Conservation (phyloP, 805 yeast genomes). For the Saccharomyces cerevisiae region DNA sequence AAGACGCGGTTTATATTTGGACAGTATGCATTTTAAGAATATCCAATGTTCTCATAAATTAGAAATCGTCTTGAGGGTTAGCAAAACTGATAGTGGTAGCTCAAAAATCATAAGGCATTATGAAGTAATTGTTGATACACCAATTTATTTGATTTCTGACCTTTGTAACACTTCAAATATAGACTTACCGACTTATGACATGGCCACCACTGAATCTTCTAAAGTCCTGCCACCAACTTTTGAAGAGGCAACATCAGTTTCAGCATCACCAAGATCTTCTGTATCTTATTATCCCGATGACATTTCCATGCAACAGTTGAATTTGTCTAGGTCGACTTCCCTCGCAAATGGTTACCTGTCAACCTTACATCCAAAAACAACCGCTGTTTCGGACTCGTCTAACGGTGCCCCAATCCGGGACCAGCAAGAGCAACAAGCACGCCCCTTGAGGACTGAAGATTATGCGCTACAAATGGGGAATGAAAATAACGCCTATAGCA, state of each 20-base stretch:
- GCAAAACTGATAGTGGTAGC: conserved; percentile 43
- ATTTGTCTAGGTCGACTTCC: conserved; percentile 10
- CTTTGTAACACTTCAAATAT: conserved; percentile 33
- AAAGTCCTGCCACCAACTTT: conserved; percentile 44
- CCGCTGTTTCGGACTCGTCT: not conserved
- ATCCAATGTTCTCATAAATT: conserved; percentile 58
- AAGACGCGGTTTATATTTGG: conserved; percentile 45
- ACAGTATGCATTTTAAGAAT: conserved; percentile 50
- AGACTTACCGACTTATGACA: conserved; percentile 33
- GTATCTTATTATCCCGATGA: conserved; percentile 15
- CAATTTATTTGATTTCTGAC: conserved; percentile 47
- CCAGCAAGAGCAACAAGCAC: not conserved
- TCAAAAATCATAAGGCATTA: conserved; percentile 54
- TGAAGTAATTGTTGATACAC: conserved; percentile 75
- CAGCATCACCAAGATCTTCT: conserved; percentile 38
- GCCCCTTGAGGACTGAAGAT: not conserved
- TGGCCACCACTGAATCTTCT: conserved; percentile 22
- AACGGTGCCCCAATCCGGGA: not conserved
- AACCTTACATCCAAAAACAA: not conserved
- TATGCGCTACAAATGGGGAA: not conserved
- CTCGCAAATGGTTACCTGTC: not conserved
- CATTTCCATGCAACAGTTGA: conserved; percentile 14
- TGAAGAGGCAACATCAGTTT: conserved; percentile 51
- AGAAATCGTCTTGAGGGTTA: conserved; percentile 62
- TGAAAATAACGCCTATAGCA: not conserved